A percentile compares a stretch with the other conserved stretches of the same genome.
Conservation (phyloP, 495 filamentous ascomycete species). For the Echria macrotheca region DNA sequence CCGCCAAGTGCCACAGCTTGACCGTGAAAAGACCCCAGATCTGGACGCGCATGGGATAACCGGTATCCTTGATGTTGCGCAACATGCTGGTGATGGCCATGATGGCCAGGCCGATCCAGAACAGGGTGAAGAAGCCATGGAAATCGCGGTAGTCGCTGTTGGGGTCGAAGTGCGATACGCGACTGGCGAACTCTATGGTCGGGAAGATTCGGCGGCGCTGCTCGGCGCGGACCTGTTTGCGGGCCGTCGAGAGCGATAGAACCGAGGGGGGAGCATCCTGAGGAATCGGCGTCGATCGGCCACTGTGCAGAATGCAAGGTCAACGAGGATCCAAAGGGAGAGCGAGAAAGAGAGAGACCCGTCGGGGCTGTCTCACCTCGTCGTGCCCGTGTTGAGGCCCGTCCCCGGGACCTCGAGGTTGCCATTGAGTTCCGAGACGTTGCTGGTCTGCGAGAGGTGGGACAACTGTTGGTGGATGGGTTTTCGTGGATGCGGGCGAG, state of each 20-base stretch:
- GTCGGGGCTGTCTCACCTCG: too few species aligned
- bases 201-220: conserved; percentile 83
- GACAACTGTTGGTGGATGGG: conserved; percentile 37
- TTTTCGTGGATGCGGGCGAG: conserved; percentile 40
- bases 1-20: conserved; percentile 78
- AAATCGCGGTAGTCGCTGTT: conserved; percentile 89
- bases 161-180: conserved; percentile 94
- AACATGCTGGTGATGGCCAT: conserved; percentile 92
- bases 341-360: too few species aligned
- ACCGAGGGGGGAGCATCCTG: conserved; percentile 87
- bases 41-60: conserved; percentile 71
- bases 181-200: conserved; percentile 87
- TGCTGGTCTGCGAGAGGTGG: conserved; percentile 32
- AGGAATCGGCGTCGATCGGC: conserved; percentile 81
- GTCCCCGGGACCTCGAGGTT: conserved; percentile 25
- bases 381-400: conserved; percentile 29
- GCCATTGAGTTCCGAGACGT: conserved; percentile 31
- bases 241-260: conserved; percentile 74
- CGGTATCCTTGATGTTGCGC: conserved; percentile 91
- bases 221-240: conserved; percentile 79
- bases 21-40: conserved; percentile 85
- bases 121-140: conserved; percentile 92
- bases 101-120: conserved; percentile 94
- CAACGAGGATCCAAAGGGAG: too few species aligned
- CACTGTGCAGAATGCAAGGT: too few species aligned